Base-by-base conservation (phyloP, 148 eudicot genomes). In the Beta vulgaris region DNA sequence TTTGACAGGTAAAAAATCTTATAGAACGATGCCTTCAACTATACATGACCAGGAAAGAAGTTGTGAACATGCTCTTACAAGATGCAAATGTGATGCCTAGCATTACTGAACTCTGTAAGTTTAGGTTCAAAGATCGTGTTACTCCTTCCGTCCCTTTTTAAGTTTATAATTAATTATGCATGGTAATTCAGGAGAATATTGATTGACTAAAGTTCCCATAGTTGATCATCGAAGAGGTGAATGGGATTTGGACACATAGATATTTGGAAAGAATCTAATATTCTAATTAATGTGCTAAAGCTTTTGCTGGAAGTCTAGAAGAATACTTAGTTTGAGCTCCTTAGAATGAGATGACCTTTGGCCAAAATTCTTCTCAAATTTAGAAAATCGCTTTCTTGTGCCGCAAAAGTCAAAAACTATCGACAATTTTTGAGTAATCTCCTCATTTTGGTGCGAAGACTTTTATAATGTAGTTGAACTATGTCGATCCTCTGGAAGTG, bases 1-100 rank as follows among this genome's bases (percentile, higher is more conserved):
- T n/a, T n/a, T 72, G 70, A 37, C 86, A 93, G 98, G 97, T 94
- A 67, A 95, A 94, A 83, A 86, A 94, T 86, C 93, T 91, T 76
- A 92, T 94, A 75, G 98, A 94, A 80, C 78, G 84, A 65, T 94
- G 98, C 73, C 88, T 94, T 80, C 96, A 90, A 80, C 86, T 88
- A 53, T 83, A 91, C 82, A 94, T 94, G 98, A 91, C 85, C 85
- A 88, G 82, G 80, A 81, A 76, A 48, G 98, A 94, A 81, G 90
- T 85, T 59, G 87, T 91, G 73, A 77, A 32, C 67, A 85, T 86
- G n/a, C 90, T 94, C 36, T 85, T 72, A 65, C 73, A 61, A 64
- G 87, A 85, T 53, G 97, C 97, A 71, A 89, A 86, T 75, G 91
- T 94, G 71, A 87, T 90, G 76, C 91, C 92, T 60, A 81, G 79